Conservation (phyloP, 345 rosid species). For the Durio zibethinus region DNA sequence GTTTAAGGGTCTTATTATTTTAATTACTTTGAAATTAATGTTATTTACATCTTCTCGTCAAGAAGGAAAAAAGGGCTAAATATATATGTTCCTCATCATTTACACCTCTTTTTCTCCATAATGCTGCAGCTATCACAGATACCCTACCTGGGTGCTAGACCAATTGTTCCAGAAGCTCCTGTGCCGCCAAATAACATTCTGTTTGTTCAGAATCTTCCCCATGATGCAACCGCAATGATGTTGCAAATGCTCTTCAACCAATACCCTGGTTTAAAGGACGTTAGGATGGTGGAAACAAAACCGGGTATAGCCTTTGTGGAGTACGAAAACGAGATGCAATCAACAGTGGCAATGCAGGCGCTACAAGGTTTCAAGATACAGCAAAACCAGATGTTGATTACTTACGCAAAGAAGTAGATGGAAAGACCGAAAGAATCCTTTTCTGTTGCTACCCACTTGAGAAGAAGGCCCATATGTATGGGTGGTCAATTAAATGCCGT, state of each 20-base stretch:
- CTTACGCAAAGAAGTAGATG: slow-evolving; percentile 89
- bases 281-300: slow-evolving; percentile 92
- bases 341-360: slow-evolving; percentile 80
- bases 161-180: slow-evolving; percentile 72
- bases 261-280: slow-evolving; percentile 85
- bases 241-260: slow-evolving; percentile 75
- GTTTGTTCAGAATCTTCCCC: slow-evolving; percentile 88
- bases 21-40: background rate
- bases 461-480: background rate
- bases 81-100: background rate
- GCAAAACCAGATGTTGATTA: slow-evolving; percentile 72
- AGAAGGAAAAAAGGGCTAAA: background rate
- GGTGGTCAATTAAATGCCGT: background rate
- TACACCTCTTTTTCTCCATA: background rate
- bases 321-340: slow-evolving; percentile 85
- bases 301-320: slow-evolving; percentile 99
- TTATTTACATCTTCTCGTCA: background rate
- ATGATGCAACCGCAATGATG: slow-evolving; percentile 75
- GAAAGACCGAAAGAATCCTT: background rate
- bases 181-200: slow-evolving; percentile 91
- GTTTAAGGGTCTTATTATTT: background rate
- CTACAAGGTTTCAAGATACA: slow-evolving; percentile 77
- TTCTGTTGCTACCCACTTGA: background rate
- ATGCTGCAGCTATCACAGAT: slow-evolving; percentile 74
- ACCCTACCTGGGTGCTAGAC: slow-evolving; percentile 70